phyloP scores from a whole-genome alignment of 2,329 filamentous ascomycete species.

The Fusarium sp. region DNA sequence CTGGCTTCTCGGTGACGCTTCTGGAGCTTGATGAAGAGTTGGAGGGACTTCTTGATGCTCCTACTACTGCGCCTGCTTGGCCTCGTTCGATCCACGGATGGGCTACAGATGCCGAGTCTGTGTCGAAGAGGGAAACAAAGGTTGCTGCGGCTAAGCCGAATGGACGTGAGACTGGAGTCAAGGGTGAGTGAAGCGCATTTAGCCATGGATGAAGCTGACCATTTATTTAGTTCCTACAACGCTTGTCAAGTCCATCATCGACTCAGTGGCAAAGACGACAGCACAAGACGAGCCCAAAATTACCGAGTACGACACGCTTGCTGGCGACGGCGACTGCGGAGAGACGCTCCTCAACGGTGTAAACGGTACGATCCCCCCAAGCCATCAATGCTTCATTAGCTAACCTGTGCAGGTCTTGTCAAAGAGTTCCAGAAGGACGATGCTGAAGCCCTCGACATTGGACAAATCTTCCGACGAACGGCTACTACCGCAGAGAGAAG shows the following conservation, averaged over 20 bases:
- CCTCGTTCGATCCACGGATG: conserved; percentile 39
- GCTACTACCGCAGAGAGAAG: conserved; percentile 61
- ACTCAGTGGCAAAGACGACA: conserved; percentile 33
- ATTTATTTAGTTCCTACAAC: conserved; percentile 25
- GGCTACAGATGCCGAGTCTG: conserved; percentile 27
- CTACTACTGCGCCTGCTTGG: conserved; percentile 41
- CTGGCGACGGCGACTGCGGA: conserved; percentile 52
- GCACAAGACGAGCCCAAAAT: conserved; percentile 55
- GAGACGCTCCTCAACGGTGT: conserved; percentile 46
- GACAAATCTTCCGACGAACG: conserved; percentile 37
- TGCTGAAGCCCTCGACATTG: conserved; percentile 31
- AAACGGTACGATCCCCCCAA: conserved; percentile 17
- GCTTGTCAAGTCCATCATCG: conserved; percentile 34
- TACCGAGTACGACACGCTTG: conserved; percentile 47
- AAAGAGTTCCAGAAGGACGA: conserved; percentile 38
- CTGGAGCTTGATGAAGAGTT: conserved; percentile 38
- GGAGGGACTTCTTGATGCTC: conserved; percentile 32
- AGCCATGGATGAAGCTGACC: not conserved
- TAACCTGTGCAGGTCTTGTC: conserved; percentile 31
- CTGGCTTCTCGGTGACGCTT: conserved; percentile 40
- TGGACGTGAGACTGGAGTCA: conserved; percentile 33
- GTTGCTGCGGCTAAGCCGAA: conserved; percentile 9
- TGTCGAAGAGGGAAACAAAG: conserved; percentile 23
- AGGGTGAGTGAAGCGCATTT: conserved; percentile 7
- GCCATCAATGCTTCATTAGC: not conserved